Base-by-base conservation (phyloP, 2,329 filamentous ascomycete genomes). In the Aurifilum marmelostoma region DNA sequence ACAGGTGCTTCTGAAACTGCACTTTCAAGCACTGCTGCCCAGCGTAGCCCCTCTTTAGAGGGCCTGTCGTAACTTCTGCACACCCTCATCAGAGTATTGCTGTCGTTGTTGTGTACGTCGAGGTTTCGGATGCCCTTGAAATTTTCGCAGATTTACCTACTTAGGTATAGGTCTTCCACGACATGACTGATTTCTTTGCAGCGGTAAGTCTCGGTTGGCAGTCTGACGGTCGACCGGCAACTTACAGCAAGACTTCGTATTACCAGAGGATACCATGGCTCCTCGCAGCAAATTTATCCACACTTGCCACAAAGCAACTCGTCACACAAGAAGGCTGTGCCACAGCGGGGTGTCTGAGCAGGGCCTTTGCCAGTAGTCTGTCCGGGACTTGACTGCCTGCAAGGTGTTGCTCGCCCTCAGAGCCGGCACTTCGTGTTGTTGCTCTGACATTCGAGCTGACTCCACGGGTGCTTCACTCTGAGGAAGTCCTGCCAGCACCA, bases 11-110 rank as follows among this genome's bases (percentile, higher is more conserved):
- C 56, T 37, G 7, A 37, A 59, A 24, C 29, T 34, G 29, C 32
- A 59, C 32, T n/a, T n/a, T 37, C 56, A 59, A 59, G 32, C 32
- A 59, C 56, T 37, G 32, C 27, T 59, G 56, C 56, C 56, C 56
- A 37, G 56, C 29, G 29, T 37, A 24, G 56, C 8, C 16, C 56
- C 56, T 14, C 21, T 16, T 37, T 21, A 47, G 41, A 11, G 34
- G 14, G 56, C 18, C 11, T n/a, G 14, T 34, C 11, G 27, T 27
- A 24, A 16, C 27, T 54, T 54, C 56, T 34, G 34, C 27, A 34
- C 29, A 27, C 24, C 50, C 50, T 29, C 2, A 24, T 24, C n/a
- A 8, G n/a, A 52, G 9, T 12, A n/a, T 52, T n/a, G 50, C 50
- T 24, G 50, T 24, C 12, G n/a, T 54, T 12, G 24, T 47, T 18